Conservation (phyloP, 1,284 basidiomycete species). For the Malassezia nana region DNA sequence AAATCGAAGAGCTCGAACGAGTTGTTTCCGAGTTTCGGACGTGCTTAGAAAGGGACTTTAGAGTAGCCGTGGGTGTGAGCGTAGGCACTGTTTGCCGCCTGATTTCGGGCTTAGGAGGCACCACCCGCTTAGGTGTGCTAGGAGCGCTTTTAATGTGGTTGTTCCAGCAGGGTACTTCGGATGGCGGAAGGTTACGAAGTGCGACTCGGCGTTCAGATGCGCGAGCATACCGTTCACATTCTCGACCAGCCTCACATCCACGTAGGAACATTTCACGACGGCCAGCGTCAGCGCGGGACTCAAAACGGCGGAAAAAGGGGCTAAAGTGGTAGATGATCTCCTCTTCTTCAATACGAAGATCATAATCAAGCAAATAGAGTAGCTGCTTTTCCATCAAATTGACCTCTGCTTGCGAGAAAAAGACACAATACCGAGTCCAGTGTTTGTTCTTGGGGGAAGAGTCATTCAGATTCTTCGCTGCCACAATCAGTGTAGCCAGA, state of each 20-base stretch:
- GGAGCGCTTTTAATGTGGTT: slow-evolving; percentile 18
- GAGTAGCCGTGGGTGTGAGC: slow-evolving; percentile 16
- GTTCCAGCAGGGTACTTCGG: slow-evolving; percentile 45
- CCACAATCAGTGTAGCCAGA: slow-evolving; percentile 85
- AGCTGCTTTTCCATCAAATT: slow-evolving; percentile 91
- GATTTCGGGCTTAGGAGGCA: neutral
- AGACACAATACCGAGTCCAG: slow-evolving; percentile 58
- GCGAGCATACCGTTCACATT: slow-evolving; percentile 42
- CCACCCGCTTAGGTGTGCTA: slow-evolving; percentile 14
- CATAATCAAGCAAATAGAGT: slow-evolving; percentile 48
- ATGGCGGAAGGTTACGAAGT: slow-evolving; percentile 38
- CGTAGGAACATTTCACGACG: slow-evolving; percentile 45
- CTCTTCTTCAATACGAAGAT: slow-evolving; percentile 46
- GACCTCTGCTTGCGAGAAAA: slow-evolving; percentile 60
- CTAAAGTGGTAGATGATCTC: slow-evolving; percentile 45
- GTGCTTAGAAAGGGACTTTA: slow-evolving; percentile 16
- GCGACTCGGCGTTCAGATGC: slow-evolving; percentile 41
- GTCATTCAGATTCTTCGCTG: slow-evolving; percentile 96
- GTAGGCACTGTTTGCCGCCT: neutral
- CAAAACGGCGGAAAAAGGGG: slow-evolving; percentile 45
- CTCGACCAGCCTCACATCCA: slow-evolving; percentile 42
- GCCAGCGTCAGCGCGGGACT: slow-evolving; percentile 40
- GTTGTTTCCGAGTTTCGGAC: slow-evolving; percentile 15
- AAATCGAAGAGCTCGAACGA: slow-evolving; percentile 25
- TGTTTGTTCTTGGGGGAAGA: slow-evolving; percentile 78